Evolutionary conservation across 2,329 filamentous ascomycete genomes (phyloP), one percentile per base, ranked within the genome.

Genomic region (Penicillium sp.): DNA sequence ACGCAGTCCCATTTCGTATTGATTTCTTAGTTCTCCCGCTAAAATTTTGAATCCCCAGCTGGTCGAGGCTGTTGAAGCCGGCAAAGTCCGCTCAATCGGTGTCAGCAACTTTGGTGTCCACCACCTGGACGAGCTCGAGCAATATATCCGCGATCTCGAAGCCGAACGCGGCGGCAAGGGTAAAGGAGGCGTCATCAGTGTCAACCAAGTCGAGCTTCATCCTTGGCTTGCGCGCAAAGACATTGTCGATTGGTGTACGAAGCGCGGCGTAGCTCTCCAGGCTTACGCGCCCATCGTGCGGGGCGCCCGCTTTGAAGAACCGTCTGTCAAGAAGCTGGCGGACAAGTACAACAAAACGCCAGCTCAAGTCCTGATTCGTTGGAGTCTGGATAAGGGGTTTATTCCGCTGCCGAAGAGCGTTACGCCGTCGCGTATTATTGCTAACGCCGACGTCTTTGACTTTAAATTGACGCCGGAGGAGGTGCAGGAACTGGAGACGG

Each of bases 161-260:
- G 22, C 49, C 6, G 65, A 67, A 28, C 59, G 63, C 22, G 64
- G 60, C 13, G 63, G 64, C 11, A 84, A 84, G 0, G 84, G 84
- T 10, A 87, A 88, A 0, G 80, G 81, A 0, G 82, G 89, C 42
- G 72, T 78, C 3, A 89, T 90, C 0, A 84, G 86, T 1, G 83
- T 93, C 59, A 93, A 93, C 73, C 91, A 93, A 76, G 87, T 93
- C 68, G 89, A 93, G 73, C 85, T 92, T 0, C 89, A 93, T 64
- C 90, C 89, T 0, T 93, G 93, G 82, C 92, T 93, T 74, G 91
- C 89, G 0, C 85, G 88, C 43, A 80, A 79, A 0, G 80, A 82
- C 22, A 91, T 93, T 65, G 83, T 86, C 0, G 80, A 83, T 4
- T 86, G 85, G 63, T 93, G 91, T 73, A 80, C 83, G 46, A 76